Conservation (phyloP, 2,329 filamentous ascomycete genomes). For the Colletotrichum orchidophilum region DNA sequence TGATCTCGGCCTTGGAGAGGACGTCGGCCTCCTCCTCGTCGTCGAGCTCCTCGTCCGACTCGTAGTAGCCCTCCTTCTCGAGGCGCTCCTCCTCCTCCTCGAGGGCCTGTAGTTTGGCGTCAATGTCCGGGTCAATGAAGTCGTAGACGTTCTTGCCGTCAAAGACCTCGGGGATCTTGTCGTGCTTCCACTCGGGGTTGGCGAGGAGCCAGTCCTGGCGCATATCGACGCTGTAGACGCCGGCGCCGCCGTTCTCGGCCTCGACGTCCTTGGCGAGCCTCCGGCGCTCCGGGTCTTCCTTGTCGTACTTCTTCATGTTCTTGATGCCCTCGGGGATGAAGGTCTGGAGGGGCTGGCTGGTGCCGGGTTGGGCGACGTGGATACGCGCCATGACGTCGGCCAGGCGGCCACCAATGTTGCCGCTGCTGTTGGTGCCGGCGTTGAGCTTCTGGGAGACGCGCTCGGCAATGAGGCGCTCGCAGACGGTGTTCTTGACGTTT, state of each 20-base stretch:
- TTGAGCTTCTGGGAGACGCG: conserved; percentile 96
- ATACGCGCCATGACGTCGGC: conserved; percentile 93
- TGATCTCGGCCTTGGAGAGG: conserved; percentile 90
- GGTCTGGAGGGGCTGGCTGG: conserved; percentile 79
- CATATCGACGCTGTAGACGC: conserved; percentile 95
- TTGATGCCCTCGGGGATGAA: conserved; percentile 90
- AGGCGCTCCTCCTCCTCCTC: conserved; percentile 96
- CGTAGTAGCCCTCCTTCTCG: conserved; percentile 92
- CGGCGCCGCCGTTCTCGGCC: conserved; percentile 90
- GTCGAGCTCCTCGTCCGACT: conserved; percentile 82
- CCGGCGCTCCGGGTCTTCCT: conserved; percentile 84
- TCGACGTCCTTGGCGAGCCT: conserved; percentile 87
- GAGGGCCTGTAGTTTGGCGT: conserved; percentile 87
- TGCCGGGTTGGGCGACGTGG: conserved; percentile 94
- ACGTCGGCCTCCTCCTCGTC: conserved; percentile 90
- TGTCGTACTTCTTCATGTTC: conserved; percentile 87
- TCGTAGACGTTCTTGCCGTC: conserved; percentile 98
- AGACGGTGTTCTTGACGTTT: conserved; percentile 92
- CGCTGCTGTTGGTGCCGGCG: conserved; percentile 81
- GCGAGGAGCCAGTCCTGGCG: conserved; percentile 88
- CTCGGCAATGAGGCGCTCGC: conserved; percentile 91
- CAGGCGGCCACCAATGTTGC: conserved; percentile 81
- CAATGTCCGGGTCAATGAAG: conserved; percentile 96
- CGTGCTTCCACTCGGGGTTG: conserved; percentile 93
- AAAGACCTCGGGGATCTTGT: conserved; percentile 93